Evolutionary conservation across 2,329 filamentous ascomycete species (phyloP), one percentile per base, ranked within the genome.

Genomic region (Penicillium hesseltinei): DNA sequence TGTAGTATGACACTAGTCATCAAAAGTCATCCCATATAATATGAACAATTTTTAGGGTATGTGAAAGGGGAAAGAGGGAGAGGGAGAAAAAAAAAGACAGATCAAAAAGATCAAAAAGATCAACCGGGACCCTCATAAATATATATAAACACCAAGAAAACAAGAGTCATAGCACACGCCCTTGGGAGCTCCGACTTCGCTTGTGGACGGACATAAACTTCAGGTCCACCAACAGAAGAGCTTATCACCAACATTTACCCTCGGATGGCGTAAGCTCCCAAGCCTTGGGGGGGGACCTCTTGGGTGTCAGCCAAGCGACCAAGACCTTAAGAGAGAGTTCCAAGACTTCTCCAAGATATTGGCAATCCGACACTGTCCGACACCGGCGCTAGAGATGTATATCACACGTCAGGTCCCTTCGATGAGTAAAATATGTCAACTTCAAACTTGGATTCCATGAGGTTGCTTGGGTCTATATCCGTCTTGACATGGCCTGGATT

Each of bases 151-250:
- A 25, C 52, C 45, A 55, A 50, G 45, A 29, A 36, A 47, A 38
- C 45, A 50, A 55, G 53, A 56, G 23, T 45, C 43, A 35, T 52
- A 36, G 51, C 51, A 25, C 8, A 52, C 42, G 54, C 54, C 36
- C 54, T 56, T 56, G 43, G 43, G 9, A 21, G 17, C 42, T 56
- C 54, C 54, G 54, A 53, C 13, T 36, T 56, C 54, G 54, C 49
- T 56, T 47, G 23, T 42, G 43, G 21, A 19, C 17, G 43, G 21
- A 19, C 17, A 19, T 31, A 19, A 25, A 6, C 51, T 33, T 35
- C 17, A 17, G 44, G 27, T 17, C 53, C 53, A 56, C 53, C 53
- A 51, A 56, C 53, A 25, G 39, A 21, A 55, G 46, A 13, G 31
- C 53, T 51, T 44, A 27, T 56, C 38, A 23, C 17, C 31, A 31